Evolutionary conservation across 106 monocot species (phyloP).

Genomic region (Dendrobium chrysotoxum): DNA sequence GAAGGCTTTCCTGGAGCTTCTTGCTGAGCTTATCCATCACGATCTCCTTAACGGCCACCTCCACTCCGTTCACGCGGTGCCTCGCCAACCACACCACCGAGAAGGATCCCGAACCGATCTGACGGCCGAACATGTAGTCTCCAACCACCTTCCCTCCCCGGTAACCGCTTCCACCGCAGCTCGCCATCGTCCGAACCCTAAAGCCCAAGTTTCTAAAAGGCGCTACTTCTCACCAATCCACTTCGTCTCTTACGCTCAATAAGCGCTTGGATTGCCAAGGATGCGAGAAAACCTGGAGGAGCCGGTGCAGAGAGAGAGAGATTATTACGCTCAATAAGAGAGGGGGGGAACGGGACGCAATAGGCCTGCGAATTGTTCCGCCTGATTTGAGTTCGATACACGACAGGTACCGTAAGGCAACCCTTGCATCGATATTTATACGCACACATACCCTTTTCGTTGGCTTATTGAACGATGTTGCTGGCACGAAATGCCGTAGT

Average conservation of each 20-base stretch:
- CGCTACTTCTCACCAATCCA: not conserved
- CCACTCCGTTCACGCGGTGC: slow-evolving; percentile 53
- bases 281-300: not conserved
- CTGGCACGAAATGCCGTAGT: too few species aligned
- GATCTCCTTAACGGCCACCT: slow-evolving; percentile 96
- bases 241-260: not conserved
- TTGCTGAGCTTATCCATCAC: slow-evolving; percentile 54
- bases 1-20: slow-evolving; percentile 88
- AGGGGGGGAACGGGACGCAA: not conserved
- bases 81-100: slow-evolving; percentile 80
- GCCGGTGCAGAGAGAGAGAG: not conserved
- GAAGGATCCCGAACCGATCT: slow-evolving; percentile 91
- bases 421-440: too few species aligned
- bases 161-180: slow-evolving; percentile 6
- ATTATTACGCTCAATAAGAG: too few species aligned
- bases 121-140: slow-evolving; percentile 70
- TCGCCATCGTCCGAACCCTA: slow-evolving; percentile 21
- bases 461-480: too few species aligned
- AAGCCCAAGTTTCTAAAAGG: not conserved
- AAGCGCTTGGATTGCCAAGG: not conserved
- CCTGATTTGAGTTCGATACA: too few species aligned
- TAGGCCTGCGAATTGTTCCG: too few species aligned
- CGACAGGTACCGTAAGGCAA: too few species aligned
- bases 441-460: too few species aligned
- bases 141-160: slow-evolving; percentile 56